These are phyloP conservation scores for Penicilliopsis zonata DNA, from an alignment of 495 filamentous ascomycete species.

Conservation along the genomic window DNA sequence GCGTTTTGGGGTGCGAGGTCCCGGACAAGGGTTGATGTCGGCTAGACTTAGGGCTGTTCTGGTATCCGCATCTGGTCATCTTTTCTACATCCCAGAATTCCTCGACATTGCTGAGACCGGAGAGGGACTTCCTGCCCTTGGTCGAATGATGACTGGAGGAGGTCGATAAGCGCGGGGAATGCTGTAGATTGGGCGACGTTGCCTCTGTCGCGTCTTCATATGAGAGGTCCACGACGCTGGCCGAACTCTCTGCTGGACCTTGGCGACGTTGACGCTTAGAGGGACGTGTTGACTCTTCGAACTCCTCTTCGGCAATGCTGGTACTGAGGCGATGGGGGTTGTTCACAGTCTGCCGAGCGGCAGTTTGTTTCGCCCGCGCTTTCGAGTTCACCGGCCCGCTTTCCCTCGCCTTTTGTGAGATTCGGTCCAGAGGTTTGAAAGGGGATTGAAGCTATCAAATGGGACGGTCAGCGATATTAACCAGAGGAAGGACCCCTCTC, in stretches of 20 bases:
- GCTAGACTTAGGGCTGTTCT: conserved; percentile 3
- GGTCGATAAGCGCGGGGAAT: conserved; percentile 9
- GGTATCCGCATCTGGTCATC: conserved; percentile 3
- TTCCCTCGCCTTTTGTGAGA: conserved; percentile 17
- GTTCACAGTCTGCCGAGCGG: neutral
- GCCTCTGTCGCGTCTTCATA: conserved; percentile 6
- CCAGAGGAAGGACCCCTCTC: too few relatives aligned
- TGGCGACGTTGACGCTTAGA: conserved; percentile 21
- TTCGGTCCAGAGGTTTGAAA: conserved; percentile 17
- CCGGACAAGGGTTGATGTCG: conserved; percentile 1
- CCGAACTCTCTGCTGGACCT: conserved; percentile 3
- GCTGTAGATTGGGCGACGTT: conserved; percentile 2
- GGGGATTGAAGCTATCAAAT: conserved; percentile 3
- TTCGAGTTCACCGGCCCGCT: conserved; percentile 28
- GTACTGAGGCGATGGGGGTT: too few relatives aligned
- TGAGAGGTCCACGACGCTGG: conserved; percentile 7
- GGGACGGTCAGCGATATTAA: too few relatives aligned
- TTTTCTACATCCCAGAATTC: conserved; percentile 16
- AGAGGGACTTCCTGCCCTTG: conserved; percentile 6
- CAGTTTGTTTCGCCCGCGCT: conserved; percentile 9
- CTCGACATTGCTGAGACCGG: neutral
- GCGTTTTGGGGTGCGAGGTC: too few relatives aligned
- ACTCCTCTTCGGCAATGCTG: too few relatives aligned
- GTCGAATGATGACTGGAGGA: conserved; percentile 9
- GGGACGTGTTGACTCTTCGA: conserved; percentile 13